Evolutionary conservation across 371 early-diverging fungal species (phyloP).

Genomic region (Cladochytrium tenue): DNA sequence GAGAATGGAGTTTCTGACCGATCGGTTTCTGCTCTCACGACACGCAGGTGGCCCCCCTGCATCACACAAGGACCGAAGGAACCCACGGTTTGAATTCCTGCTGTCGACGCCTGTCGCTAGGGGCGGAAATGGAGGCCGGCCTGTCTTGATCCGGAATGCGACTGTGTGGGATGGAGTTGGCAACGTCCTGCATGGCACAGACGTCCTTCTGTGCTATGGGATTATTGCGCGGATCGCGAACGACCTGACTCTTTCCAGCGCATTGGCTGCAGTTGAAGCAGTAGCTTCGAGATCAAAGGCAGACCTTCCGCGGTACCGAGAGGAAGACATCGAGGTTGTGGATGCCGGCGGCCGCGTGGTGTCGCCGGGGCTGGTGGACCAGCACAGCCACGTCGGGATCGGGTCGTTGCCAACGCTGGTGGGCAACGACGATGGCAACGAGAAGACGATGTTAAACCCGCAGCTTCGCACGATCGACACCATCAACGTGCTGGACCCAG

Average conservation of each 20-base stretch:
- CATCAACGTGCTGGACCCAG: slow-evolving; percentile 54
- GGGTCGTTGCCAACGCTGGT: slow-evolving; percentile 60
- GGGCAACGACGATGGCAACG: slow-evolving; percentile 68
- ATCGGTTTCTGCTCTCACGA: no score
- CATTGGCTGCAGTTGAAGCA: slow-evolving; percentile 1
- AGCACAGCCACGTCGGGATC: slow-evolving; percentile 73
- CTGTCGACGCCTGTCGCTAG: background rate
- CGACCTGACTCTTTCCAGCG: background rate
- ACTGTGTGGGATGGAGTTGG: slow-evolving; percentile 61
- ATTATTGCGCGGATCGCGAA: slow-evolving; percentile 13
- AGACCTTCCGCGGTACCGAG: slow-evolving; percentile 2
- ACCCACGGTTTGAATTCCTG: background rate
- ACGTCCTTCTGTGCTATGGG: slow-evolving; percentile 37
- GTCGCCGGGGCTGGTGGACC: slow-evolving; percentile 81
- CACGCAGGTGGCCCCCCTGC: background rate
- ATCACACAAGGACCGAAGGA: background rate
- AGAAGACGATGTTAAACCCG: slow-evolving; percentile 64
- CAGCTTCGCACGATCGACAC: slow-evolving; percentile 31
- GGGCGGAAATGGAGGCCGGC: background rate
- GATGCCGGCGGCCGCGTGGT: slow-evolving; percentile 70
- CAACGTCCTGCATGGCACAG: slow-evolving; percentile 42
- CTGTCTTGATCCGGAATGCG: slow-evolving; percentile 29
- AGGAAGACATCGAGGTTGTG: slow-evolving; percentile 35
- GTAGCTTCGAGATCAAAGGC: background rate
- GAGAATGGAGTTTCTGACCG: background rate